phyloP scores from a whole-genome alignment of 768 basidiomycete genomes.

The Kockovaella imperatae region DNA sequence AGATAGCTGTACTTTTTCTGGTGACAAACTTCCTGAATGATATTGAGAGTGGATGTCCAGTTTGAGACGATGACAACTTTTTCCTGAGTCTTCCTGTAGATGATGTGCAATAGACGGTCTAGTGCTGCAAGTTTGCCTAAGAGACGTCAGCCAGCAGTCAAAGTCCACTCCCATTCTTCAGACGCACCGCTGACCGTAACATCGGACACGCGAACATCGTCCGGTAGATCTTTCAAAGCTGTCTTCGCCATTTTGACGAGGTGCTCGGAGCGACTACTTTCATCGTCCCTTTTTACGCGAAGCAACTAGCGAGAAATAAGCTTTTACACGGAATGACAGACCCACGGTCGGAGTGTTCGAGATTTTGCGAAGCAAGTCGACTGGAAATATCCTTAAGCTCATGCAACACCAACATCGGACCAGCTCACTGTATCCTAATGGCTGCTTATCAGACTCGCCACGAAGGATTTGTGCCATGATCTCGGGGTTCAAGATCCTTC shows the following conservation, averaged over 20 bases:
- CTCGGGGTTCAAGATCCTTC: conserved; percentile 63
- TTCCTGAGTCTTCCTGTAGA: conserved; percentile 60
- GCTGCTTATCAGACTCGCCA: conserved; percentile 58
- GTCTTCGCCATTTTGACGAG: conserved; percentile 16
- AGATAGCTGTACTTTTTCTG: conserved; percentile 66
- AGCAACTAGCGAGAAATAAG: conserved; percentile 11
- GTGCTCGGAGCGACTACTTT: conserved; percentile 51
- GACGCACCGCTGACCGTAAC: conserved; percentile 69
- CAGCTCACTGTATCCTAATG: conserved; percentile 26
- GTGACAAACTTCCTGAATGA: conserved; percentile 79
- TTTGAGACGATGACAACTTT: conserved; percentile 92
- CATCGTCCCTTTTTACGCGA: conserved; percentile 55
- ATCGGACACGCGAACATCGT: conserved; percentile 47
- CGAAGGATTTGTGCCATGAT: conserved; percentile 62
- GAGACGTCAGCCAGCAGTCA: not conserved
- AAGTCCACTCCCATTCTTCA: not conserved
- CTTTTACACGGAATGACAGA: not conserved
- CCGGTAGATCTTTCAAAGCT: conserved; percentile 36
- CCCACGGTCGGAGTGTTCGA: conserved; percentile 81
- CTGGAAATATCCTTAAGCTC: conserved; percentile 9
- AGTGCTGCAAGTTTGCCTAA: conserved; percentile 38
- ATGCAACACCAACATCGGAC: not conserved
- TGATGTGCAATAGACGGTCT: conserved; percentile 27
- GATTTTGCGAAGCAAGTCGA: conserved; percentile 75
- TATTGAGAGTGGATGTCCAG: conserved; percentile 86